Conservation (phyloP, 2,329 filamentous ascomycete genomes). For the Lasiodiplodia sp. region DNA sequence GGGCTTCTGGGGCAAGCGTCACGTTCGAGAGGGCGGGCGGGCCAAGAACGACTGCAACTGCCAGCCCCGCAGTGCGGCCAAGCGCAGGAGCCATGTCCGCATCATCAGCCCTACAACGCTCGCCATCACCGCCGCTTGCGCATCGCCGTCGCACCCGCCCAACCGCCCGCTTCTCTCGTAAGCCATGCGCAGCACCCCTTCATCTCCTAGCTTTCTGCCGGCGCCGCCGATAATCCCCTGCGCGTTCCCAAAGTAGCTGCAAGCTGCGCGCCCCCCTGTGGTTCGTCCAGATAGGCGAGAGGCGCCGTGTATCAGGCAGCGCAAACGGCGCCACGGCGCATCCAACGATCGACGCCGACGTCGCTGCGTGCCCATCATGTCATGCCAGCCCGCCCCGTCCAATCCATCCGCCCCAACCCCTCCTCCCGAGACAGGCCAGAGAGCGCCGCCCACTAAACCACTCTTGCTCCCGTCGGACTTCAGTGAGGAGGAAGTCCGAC, state of each 20-base stretch:
- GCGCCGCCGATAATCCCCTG: not conserved
- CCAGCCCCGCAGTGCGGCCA: not conserved
- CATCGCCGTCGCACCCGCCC: not conserved
- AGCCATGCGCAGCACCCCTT: not conserved
- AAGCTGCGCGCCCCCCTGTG: not conserved
- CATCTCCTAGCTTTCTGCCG: too few species aligned
- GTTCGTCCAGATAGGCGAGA: not conserved
- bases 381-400: not conserved
- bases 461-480: conserved; percentile 15
- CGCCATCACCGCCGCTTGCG: not conserved
- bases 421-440: not conserved
- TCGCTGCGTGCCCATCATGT: not conserved
- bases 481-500: conserved; percentile 30
- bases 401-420: too few species aligned
- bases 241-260: not conserved
- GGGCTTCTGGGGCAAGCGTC: conserved; percentile 23
- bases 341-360: not conserved
- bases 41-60: not conserved
- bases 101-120: not conserved
- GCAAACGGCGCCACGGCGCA: not conserved
- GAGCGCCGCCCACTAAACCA: not conserved
- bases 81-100: too few species aligned
- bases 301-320: not conserved
- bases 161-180: not conserved
- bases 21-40: conserved; percentile 9